A percentile compares a stretch with the other conserved stretches of the same genome.
Conservation (phyloP, 2,329 filamentous ascomycete genomes). For the Talaromyces piceae region DNA sequence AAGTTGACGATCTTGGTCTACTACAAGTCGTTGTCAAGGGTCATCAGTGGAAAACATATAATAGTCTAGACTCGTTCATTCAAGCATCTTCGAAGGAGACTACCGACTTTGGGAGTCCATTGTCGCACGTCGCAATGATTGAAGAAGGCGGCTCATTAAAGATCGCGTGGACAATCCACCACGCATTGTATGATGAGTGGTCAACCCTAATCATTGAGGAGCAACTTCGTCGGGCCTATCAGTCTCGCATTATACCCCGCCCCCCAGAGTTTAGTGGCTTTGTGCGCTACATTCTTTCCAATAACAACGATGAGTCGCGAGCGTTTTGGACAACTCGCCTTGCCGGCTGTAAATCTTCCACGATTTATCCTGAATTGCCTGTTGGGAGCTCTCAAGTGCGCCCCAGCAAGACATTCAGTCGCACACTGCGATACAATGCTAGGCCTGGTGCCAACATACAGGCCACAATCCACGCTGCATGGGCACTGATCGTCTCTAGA, state of each 20-base stretch:
- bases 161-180: conserved; percentile 17
- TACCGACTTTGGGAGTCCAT: conserved; percentile 25
- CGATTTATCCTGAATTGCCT: not conserved
- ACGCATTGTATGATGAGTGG: conserved; percentile 8
- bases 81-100: conserved; percentile 19
- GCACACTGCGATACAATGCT: not conserved
- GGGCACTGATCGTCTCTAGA: conserved; percentile 14
- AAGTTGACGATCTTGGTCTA: conserved; percentile 19
- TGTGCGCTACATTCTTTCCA: conserved; percentile 14
- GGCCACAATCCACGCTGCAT: conserved; percentile 21
- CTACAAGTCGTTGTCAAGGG: conserved; percentile 33
- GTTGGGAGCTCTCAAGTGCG: not conserved
- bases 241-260: not conserved
- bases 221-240: conserved; percentile 7
- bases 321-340: conserved; percentile 9
- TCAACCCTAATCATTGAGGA: conserved; percentile 10
- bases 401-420: not conserved
- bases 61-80: conserved; percentile 22
- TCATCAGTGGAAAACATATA: not conserved
- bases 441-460: not conserved
- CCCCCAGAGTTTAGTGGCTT: conserved; percentile 12
- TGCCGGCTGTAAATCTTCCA: not conserved
- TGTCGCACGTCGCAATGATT: conserved; percentile 32
- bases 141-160: conserved; percentile 11
- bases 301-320: conserved; percentile 3